These are phyloP conservation scores for Ophiostoma ips DNA, from an alignment of 2,329 filamentous ascomycete species.

Conservation along the genomic window DNA sequence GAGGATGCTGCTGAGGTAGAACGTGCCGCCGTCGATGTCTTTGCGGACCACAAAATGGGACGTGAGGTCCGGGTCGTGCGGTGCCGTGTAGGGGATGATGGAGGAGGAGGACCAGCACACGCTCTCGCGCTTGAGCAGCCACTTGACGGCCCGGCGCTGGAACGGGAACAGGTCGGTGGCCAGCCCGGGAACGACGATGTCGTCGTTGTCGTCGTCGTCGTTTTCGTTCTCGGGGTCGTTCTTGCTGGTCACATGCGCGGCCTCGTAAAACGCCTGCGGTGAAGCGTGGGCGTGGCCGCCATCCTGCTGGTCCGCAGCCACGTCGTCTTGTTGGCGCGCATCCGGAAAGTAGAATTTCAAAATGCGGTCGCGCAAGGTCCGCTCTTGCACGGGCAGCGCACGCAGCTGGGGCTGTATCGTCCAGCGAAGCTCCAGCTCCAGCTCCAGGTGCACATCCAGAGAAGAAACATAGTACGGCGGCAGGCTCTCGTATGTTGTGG, in stretches of 20 bases:
- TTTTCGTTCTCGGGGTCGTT: slow-evolving; percentile 24
- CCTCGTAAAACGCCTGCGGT: slow-evolving; percentile 52
- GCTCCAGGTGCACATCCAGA: too few species aligned
- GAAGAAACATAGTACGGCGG: too few species aligned
- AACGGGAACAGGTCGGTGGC: slow-evolving; percentile 52
- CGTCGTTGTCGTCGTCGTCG: slow-evolving; percentile 23
- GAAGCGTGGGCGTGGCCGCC: slow-evolving; percentile 17
- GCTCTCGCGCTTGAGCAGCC: slow-evolving; percentile 55
- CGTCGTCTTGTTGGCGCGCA: background rate
- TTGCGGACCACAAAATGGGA: slow-evolving; percentile 29
- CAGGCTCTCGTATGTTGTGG: too few species aligned
- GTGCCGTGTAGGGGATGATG: slow-evolving; percentile 16
- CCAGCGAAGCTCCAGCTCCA: slow-evolving; percentile 19
- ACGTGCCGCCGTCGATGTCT: slow-evolving; percentile 30
- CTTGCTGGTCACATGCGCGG: slow-evolving; percentile 46
- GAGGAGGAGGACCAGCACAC: slow-evolving; percentile 30
- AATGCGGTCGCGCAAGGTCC: background rate
- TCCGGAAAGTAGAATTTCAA: background rate
- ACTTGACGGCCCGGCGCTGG: slow-evolving; percentile 55
- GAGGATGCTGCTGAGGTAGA: slow-evolving; percentile 42
- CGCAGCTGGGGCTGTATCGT: slow-evolving; percentile 15
- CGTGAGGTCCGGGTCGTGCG: slow-evolving; percentile 17
- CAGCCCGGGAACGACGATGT: slow-evolving; percentile 29
- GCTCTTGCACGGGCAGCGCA: background rate
- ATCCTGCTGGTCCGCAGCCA: background rate